phyloP scores from a whole-genome alignment of 2,329 filamentous ascomycete genomes.

The Colletotrichum cuscutae region DNA sequence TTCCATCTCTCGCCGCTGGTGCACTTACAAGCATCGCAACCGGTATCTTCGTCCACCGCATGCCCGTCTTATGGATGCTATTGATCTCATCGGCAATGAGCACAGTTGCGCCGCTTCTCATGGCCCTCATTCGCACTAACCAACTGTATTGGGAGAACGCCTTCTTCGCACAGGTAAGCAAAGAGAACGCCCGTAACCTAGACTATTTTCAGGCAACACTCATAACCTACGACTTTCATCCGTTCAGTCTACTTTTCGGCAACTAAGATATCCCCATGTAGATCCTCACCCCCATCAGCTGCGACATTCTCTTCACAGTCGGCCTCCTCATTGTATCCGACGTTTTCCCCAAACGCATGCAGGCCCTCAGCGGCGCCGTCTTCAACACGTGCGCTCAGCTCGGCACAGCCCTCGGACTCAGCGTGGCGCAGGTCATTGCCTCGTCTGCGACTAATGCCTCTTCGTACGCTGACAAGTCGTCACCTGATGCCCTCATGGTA shows the following conservation, averaged over 20 bases:
- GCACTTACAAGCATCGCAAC: conserved; percentile 45
- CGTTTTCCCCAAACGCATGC: conserved; percentile 61
- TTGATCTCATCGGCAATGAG: conserved; percentile 46
- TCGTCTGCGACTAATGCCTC: background rate
- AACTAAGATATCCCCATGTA: background rate
- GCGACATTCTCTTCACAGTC: conserved; percentile 64
- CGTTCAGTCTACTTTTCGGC: background rate
- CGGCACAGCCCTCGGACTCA: conserved; percentile 61
- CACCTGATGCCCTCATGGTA: conserved; percentile 50
- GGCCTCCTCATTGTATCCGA: conserved; percentile 64
- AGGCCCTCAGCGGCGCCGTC: conserved; percentile 67
- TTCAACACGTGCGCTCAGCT: conserved; percentile 69
- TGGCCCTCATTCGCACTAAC: conserved; percentile 54
- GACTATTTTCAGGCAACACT: conserved; percentile 41
- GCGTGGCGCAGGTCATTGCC: background rate
- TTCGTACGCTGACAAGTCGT: background rate
- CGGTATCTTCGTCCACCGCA: conserved; percentile 47
- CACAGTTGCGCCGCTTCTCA: conserved; percentile 54
- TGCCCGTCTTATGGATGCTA: conserved; percentile 45
- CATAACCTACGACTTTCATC: background rate
- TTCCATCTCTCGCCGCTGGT: conserved; percentile 50
- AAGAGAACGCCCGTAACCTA: conserved; percentile 1
- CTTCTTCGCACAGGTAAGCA: conserved; percentile 46
- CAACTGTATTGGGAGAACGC: conserved; percentile 56
- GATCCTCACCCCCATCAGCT: conserved; percentile 52